phyloP scores from a whole-genome alignment of 441 rosid species.

The Hura crepitans region DNA sequence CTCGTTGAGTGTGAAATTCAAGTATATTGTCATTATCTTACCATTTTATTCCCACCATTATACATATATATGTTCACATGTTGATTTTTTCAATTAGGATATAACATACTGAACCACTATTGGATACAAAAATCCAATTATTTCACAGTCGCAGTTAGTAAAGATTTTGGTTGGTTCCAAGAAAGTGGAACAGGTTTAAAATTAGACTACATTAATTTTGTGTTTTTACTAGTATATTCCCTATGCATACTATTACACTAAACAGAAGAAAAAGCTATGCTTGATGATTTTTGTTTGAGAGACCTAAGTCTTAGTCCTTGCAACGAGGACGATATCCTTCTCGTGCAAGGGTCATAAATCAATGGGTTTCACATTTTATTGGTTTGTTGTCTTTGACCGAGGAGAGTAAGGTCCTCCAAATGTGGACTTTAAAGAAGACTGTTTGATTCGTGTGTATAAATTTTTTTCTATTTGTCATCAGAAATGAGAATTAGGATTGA shows the following conservation, averaged over 20 bases:
- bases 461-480: too few relatives aligned
- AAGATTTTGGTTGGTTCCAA: not conserved
- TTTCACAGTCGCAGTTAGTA: not conserved
- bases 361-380: too few relatives aligned
- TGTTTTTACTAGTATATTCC: not conserved
- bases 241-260: not conserved
- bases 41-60: not conserved
- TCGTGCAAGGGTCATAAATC: too few relatives aligned
- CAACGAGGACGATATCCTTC: too few relatives aligned
- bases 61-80: not conserved
- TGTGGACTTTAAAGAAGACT: too few relatives aligned
- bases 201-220: not conserved
- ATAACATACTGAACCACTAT: not conserved
- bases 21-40: not conserved
- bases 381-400: too few relatives aligned
- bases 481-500: too few relatives aligned
- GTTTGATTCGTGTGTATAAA: too few relatives aligned
- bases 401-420: too few relatives aligned
- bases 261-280: not conserved
- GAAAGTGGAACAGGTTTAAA: not conserved
- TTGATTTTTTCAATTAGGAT: not conserved
- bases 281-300: too few relatives aligned
- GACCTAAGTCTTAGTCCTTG: too few relatives aligned
- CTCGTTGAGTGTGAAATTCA: not conserved
- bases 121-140: not conserved